Evolutionary conservation across 2,329 filamentous ascomycete species (phyloP).

Genomic region (Trichoderma afroharzianum): DNA sequence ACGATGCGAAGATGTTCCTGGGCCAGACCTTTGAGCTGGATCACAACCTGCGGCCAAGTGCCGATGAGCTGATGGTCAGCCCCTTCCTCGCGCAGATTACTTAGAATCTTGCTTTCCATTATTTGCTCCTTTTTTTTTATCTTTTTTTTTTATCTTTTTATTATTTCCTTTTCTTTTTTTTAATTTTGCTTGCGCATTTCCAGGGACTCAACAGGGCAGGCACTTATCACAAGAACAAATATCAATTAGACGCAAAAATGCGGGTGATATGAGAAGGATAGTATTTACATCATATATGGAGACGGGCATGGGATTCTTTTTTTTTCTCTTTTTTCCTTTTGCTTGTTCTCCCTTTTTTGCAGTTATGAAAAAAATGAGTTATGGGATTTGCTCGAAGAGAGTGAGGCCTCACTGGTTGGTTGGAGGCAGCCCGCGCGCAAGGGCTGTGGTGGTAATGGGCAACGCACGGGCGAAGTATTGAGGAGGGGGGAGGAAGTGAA

Average conservation of each 20-base stretch:
- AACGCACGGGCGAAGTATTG: neutral
- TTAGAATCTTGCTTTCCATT: slow-evolving; percentile 15
- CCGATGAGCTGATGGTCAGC: slow-evolving; percentile 83
- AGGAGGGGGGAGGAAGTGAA: neutral
- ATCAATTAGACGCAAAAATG: slow-evolving; percentile 13
- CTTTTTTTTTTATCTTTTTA: neutral
- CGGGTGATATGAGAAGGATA: neutral
- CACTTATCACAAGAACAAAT: slow-evolving; percentile 14
- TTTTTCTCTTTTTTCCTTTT: neutral
- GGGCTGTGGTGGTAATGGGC: slow-evolving; percentile 8
- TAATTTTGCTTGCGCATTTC: slow-evolving; percentile 4
- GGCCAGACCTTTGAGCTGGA: slow-evolving; percentile 92
- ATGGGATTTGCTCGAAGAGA: neutral
- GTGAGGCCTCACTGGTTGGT: slow-evolving; percentile 2
- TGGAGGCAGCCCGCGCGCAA: neutral
- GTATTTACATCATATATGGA: neutral
- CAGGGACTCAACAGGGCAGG: slow-evolving; percentile 18
- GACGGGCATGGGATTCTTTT: neutral
- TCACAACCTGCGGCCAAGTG: slow-evolving; percentile 84
- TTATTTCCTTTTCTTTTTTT: neutral
- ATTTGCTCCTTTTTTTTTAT: neutral
- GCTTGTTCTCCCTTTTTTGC: neutral
- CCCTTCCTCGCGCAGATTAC: slow-evolving; percentile 75
- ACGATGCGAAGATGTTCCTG: slow-evolving; percentile 80
- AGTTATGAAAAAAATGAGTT: neutral